Base-by-base conservation (phyloP, 2,329 filamentous ascomycete species). In the Pyrenochaeta sp. region DNA sequence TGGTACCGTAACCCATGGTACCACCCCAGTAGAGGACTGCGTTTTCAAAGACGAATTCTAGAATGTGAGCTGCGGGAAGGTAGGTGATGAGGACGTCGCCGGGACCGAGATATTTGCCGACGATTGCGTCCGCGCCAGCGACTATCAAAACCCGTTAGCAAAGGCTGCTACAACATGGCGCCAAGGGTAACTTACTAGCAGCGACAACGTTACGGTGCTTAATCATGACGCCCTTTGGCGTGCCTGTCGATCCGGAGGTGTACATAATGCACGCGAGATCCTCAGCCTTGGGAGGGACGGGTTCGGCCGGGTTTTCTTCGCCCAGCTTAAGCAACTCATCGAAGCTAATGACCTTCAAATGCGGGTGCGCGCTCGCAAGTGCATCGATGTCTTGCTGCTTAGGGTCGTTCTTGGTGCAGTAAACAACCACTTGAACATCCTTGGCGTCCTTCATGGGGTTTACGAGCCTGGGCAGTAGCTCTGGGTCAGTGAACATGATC, bases 21-120 rank as follows among this genome's bases (percentile, higher is more conserved):
- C 90, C 93, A 67, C 95, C 95, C 83, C 94, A 91, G 80, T 89
- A 95, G 60, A 99, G 80, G 57, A 91, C 92, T 7, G 94, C 83
- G 77, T 96, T 97, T 80, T 99, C 95, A 66, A 99, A 92, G 58
- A 94, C 91, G 78, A 97, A 95, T 79, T 99, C 95, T 71, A 99
- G 88, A 71, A 98, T 98, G 76, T 99, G 95, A 2, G 95, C 93
- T 52, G 96, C 88, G 1, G 95, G 95, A 13, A 99, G 87, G 78
- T 98, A 99, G 24, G 93, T 92, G 45, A 99, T 85, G 43, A 98
- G 84, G 45, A 86, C 86, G 68, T 99, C 95, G 45, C 85, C 87
- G 56, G 90, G 88, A 59, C 89, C 90, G 49, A 98, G 86, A 71
- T 90, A 90, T 57, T 90, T 88, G 24, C 91, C 91, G 47, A 98